Evolutionary conservation across 192 early-diverging fungal genomes (phyloP).

Genomic region (Coemansia sp.): DNA sequence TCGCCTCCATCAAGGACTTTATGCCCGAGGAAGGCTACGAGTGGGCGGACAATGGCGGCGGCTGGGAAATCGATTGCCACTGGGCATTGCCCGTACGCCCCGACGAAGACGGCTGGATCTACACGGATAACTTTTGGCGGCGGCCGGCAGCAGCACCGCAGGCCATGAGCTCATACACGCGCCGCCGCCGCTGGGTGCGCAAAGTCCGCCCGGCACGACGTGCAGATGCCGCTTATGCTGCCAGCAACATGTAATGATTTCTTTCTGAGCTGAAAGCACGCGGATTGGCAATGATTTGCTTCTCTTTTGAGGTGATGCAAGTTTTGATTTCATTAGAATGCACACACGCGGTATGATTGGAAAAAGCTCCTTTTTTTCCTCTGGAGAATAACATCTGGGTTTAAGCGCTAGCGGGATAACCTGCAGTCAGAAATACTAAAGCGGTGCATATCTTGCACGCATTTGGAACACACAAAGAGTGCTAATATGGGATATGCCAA

Average conservation of each 20-base stretch:
- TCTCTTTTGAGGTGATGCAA: too few relatives aligned
- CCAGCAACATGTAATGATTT: neutral
- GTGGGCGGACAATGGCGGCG: slow-evolving; percentile 55
- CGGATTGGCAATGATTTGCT: too few relatives aligned
- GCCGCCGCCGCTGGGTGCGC: slow-evolving; percentile 65
- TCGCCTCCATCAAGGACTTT: slow-evolving; percentile 56
- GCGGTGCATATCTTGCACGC: too few relatives aligned
- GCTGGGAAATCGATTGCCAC: slow-evolving; percentile 59
- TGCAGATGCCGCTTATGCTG: neutral
- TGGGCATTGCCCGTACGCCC: slow-evolving; percentile 51
- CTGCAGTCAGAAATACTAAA: too few relatives aligned
- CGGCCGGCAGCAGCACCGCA: slow-evolving; percentile 44
- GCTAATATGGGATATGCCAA: neutral
- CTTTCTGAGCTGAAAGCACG: neutral
- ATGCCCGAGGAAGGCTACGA: slow-evolving; percentile 57
- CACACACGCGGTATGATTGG: too few relatives aligned
- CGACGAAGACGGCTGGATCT: slow-evolving; percentile 65
- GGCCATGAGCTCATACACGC: slow-evolving; percentile 56
- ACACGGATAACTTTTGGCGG: slow-evolving; percentile 68
- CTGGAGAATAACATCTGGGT: too few relatives aligned
- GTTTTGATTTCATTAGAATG: too few relatives aligned
- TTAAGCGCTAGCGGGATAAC: too few relatives aligned
- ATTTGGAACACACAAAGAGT: neutral
- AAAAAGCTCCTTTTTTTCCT: too few relatives aligned
- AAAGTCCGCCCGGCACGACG: slow-evolving; percentile 33